Evolutionary conservation across 2,329 filamentous ascomycete species (phyloP).

Genomic region (Beauveria caledonica): DNA sequence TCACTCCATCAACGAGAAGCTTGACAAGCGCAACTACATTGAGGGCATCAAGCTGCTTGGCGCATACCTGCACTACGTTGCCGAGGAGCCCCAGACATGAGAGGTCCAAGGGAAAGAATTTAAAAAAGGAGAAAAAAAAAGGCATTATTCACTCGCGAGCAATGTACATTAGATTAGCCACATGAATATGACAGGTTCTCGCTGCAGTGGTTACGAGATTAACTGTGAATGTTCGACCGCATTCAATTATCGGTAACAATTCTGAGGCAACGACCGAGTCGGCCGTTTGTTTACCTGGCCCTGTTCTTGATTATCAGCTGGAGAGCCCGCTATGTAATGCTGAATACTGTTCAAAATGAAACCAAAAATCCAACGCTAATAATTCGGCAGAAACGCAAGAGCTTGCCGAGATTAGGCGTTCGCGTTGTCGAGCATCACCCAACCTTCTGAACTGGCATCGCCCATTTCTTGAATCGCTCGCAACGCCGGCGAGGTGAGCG

Average conservation of each 20-base stretch:
- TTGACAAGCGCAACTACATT: slow-evolving; percentile 95
- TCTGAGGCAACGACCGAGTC: neutral
- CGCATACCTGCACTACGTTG: slow-evolving; percentile 92
- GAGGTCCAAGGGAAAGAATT: neutral
- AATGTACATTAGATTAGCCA: slow-evolving; percentile 8
- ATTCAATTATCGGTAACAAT: neutral
- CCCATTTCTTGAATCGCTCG: slow-evolving; percentile 1
- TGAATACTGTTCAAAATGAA: neutral
- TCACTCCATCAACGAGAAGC: slow-evolving; percentile 97
- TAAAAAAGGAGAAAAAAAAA: slow-evolving; percentile 1
- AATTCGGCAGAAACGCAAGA: neutral
- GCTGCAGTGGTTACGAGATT: neutral
- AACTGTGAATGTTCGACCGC: neutral
- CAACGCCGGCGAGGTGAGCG: slow-evolving; percentile 6
- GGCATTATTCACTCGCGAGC: neutral
- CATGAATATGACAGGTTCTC: slow-evolving; percentile 1
- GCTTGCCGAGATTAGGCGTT: neutral
- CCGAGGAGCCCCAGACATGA: slow-evolving; percentile 63
- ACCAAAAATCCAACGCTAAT: neutral
- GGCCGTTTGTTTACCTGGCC: neutral
- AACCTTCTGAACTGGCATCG: neutral
- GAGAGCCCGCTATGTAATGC: neutral
- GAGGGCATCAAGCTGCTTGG: slow-evolving; percentile 95
- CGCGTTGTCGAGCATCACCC: neutral
- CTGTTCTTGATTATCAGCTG: neutral